phyloP scores from a whole-genome alignment of 257 asterid species.

The Nyctanthes arbortristis region DNA sequence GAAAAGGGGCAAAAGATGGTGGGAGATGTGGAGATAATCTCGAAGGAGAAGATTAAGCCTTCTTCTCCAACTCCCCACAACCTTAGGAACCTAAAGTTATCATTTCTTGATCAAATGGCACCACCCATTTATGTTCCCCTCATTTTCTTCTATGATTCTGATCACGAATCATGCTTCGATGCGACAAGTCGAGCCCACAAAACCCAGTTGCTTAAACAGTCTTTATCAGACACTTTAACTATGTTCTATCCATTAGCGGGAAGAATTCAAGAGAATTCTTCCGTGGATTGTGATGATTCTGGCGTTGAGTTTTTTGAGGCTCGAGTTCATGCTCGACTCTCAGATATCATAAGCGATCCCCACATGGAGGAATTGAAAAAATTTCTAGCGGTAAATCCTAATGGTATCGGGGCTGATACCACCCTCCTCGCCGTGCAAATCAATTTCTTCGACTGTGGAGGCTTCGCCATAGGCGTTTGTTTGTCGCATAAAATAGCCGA shows the following conservation, averaged over 20 bases:
- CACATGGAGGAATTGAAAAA: constrained; percentile 1
- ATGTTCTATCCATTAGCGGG: constrained; percentile 46
- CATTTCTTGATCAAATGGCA: constrained; percentile 5
- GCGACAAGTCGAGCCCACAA: not conserved
- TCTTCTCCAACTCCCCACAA: constrained; percentile 25
- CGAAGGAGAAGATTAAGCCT: constrained; percentile 14
- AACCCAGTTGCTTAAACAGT: constrained; percentile 28
- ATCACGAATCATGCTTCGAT: not conserved
- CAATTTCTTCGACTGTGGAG: constrained; percentile 41
- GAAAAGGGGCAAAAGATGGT: not conserved
- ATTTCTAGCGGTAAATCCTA: constrained; percentile 25
- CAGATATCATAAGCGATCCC: constrained; percentile 13
- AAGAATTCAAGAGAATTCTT: constrained; percentile 12
- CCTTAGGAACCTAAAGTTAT: constrained; percentile 16
- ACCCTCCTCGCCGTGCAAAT: constrained; percentile 33
- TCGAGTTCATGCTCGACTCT: constrained; percentile 21
- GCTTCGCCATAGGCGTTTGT: constrained; percentile 33
- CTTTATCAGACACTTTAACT: constrained; percentile 33
- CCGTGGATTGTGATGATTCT: constrained; percentile 41
- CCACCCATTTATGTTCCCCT: constrained; percentile 16
- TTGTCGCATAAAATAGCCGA: constrained; percentile 40
- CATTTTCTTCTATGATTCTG: constrained; percentile 19
- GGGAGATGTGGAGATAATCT: not conserved
- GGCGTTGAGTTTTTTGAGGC: constrained; percentile 41
- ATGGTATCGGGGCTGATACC: not conserved